These are phyloP conservation scores for Sanghuangporus weigelae DNA, from an alignment of 1,284 basidiomycete species.

Conservation along the genomic window DNA sequence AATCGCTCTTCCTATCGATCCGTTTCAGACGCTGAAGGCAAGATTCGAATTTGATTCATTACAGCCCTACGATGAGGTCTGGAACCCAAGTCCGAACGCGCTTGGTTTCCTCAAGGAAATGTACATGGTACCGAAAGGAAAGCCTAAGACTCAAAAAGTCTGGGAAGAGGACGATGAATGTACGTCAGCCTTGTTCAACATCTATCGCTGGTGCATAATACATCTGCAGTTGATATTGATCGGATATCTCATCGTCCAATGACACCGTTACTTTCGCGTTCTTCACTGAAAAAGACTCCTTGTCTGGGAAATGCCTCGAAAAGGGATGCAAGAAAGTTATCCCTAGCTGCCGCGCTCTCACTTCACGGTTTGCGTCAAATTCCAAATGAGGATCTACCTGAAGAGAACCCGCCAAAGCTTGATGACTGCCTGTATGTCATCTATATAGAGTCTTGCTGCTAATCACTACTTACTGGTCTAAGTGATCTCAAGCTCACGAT, in stretches of 20 bases:
- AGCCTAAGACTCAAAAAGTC: neutral
- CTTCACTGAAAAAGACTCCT: slow-evolving; percentile 35
- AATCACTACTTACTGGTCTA: neutral
- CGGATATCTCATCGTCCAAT: slow-evolving; percentile 28
- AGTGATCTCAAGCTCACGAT: slow-evolving; percentile 33
- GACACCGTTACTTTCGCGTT: slow-evolving; percentile 36
- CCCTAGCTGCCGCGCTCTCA: slow-evolving; percentile 1
- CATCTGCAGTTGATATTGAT: slow-evolving; percentile 22
- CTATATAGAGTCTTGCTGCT: neutral
- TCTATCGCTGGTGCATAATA: neutral
- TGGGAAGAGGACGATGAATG: slow-evolving; percentile 6
- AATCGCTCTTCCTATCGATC: slow-evolving; percentile 44
- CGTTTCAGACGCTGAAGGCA: slow-evolving; percentile 37
- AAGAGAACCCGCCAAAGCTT: slow-evolving; percentile 22
- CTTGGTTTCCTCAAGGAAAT: neutral
- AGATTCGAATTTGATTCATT: slow-evolving; percentile 30
- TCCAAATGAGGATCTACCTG: slow-evolving; percentile 23
- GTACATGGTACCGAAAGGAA: neutral
- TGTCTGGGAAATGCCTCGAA: slow-evolving; percentile 21
- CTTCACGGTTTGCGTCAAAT: slow-evolving; percentile 18
- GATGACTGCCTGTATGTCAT: slow-evolving; percentile 31
- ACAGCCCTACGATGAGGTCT: slow-evolving; percentile 38
- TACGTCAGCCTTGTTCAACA: neutral
- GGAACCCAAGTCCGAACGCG: neutral
- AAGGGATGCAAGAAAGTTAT: neutral